Evolutionary conservation across 2,329 filamentous ascomycete species (phyloP), one percentile per base, ranked within the genome.

Genomic region (Aspergillus alliaceus): DNA sequence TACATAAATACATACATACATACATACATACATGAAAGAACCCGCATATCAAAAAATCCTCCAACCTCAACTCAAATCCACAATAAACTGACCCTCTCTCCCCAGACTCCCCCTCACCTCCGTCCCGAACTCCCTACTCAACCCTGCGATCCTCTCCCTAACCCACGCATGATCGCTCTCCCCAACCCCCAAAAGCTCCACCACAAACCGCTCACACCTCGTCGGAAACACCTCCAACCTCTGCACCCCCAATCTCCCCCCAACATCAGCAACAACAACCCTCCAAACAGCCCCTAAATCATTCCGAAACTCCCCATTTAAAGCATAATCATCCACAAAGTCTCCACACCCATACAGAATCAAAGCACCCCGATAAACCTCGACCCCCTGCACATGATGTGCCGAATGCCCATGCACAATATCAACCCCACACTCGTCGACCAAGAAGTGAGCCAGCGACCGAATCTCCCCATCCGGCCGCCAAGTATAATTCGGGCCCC

Each of bases 321-420:
- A 15, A 3, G 68, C 70, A 66, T 77, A 77, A 62, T 77, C 75
- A 62, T 77, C 74, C n/a, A 77, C 70, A 59, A 77, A 77, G 59
- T 77, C 74, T 1, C 75, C 75, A 56, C 75, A 77, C 0, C 75
- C 75, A 40, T 77, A 77, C 2, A 77, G 71, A 46, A 77, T 71
- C 9, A 76, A 40, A 46, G 65, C 71, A 0, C 71, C 69, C 1
- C 64, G 66, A 55, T 75, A 75, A 22, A 64, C 59, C 59, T 77
- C 75, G 3, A 76, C 73, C 0, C 75, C 75, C 61, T 77, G 75
- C 3, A 76, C 56, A 63, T 77, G 75, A 64, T 77, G 75, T 31
- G 72, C 71, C 6, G 73, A 77, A 47, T 77, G 75, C 0, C 75
- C 75, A 51, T 77, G 75, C 12, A 77, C 66, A 40, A 77, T 71